phyloP scores from a whole-genome alignment of 371 early-diverging fungal species.

The Homolaphlyctis polyrhiza region DNA sequence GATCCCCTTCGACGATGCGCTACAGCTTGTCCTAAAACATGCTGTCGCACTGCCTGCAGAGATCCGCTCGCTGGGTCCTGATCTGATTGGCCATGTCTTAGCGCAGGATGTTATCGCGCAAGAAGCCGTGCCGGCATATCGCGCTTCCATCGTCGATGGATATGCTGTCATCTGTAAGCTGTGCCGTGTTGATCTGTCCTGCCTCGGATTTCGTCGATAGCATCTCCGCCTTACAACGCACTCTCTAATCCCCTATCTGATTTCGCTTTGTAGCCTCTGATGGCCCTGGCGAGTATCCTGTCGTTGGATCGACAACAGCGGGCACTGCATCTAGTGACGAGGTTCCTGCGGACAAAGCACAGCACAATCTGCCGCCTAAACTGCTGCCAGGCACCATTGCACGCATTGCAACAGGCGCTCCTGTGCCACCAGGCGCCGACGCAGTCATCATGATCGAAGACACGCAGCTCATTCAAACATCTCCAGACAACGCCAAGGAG shows the following conservation, averaged over 20 bases:
- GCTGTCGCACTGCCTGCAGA: slow-evolving; percentile 7
- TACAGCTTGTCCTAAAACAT: slow-evolving; percentile 45
- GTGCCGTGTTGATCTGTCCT: neutral
- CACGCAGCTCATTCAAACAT: slow-evolving; percentile 58
- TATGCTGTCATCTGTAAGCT: slow-evolving; percentile 79
- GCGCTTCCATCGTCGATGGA: slow-evolving; percentile 88
- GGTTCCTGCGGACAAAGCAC: no score
- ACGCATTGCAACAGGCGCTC: slow-evolving; percentile 85
- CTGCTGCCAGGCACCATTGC: slow-evolving; percentile 59
- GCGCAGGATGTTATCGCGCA: slow-evolving; percentile 68
- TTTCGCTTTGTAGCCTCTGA: slow-evolving; percentile 60
- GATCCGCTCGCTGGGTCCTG: slow-evolving; percentile 11
- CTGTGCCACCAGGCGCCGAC: slow-evolving; percentile 72
- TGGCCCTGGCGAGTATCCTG: slow-evolving; percentile 72
- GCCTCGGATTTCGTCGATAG: neutral
- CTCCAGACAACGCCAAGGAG: slow-evolving; percentile 58
- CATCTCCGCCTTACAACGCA: neutral
- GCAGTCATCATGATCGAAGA: slow-evolving; percentile 94
- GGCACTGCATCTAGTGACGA: no score
- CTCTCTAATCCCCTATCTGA: neutral
- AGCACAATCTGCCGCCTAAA: neutral
- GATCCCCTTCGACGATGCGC: slow-evolving; percentile 65
- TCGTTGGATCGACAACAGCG: slow-evolving; percentile 59
- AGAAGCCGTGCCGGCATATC: slow-evolving; percentile 79
- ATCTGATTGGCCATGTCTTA: slow-evolving; percentile 59